A percentile compares a stretch with the other conserved stretches of the same genome.
Conservation (phyloP, 805 yeast genomes). For the Hanseniaspora meyeri region DNA sequence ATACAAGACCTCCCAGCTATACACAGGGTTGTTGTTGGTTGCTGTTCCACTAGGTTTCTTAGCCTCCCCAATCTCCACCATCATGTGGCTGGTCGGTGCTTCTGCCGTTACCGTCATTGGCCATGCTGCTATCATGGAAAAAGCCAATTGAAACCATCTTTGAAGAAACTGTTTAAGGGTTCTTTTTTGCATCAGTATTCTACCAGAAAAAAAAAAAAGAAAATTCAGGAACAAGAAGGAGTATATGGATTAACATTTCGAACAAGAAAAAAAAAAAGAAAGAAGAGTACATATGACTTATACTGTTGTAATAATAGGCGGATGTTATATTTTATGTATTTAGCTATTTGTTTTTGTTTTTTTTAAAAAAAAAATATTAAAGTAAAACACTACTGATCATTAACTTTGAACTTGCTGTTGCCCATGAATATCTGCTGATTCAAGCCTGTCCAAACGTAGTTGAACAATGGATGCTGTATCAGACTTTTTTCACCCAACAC, state of each 20-base stretch:
- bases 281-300: too few relatives aligned
- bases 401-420: neutral
- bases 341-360: too few relatives aligned
- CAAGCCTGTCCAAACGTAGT: too few relatives aligned
- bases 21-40: slow-evolving; percentile 66
- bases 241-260: neutral
- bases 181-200: neutral
- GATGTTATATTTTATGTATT: too few relatives aligned
- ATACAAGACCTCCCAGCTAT: slow-evolving; percentile 65
- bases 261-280: too few relatives aligned
- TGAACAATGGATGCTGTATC: too few relatives aligned
- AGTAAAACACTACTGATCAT: neutral
- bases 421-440: too few relatives aligned
- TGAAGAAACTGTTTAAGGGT: slow-evolving; percentile 46
- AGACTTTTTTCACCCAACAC: too few relatives aligned
- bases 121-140: slow-evolving; percentile 84
- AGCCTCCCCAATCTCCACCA: slow-evolving; percentile 79
- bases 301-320: too few relatives aligned
- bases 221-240: too few relatives aligned
- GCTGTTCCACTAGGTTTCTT: slow-evolving; percentile 71
- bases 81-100: slow-evolving; percentile 86
- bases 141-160: slow-evolving; percentile 92
- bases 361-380: neutral
- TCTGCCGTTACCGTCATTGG: slow-evolving; percentile 64
- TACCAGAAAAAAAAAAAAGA: neutral